Conservation (phyloP, 2,329 filamentous ascomycete species). For the Blastomyces parvus region DNA sequence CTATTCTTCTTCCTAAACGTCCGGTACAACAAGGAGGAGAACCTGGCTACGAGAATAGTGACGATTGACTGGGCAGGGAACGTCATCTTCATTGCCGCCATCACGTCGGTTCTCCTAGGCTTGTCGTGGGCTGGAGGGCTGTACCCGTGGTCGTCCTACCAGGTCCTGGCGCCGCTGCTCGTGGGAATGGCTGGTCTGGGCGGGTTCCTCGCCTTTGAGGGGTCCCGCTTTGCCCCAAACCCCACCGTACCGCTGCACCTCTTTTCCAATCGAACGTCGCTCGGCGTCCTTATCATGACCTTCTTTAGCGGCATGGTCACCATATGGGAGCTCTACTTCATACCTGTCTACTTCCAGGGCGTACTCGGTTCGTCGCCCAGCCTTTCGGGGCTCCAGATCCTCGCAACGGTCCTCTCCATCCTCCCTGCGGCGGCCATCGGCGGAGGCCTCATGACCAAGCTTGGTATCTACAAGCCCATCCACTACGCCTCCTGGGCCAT, state of each 20-base stretch:
- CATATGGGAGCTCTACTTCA: constrained; percentile 32
- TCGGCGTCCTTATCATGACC: constrained; percentile 24
- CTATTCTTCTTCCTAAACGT: constrained; percentile 38
- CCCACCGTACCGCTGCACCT: constrained; percentile 33
- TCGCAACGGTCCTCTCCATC: constrained; percentile 15
- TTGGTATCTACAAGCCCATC: constrained; percentile 23
- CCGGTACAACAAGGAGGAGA: constrained; percentile 15
- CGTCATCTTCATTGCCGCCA: constrained; percentile 24
- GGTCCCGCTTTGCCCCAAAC: constrained; percentile 22
- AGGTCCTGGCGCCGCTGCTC: constrained; percentile 38
- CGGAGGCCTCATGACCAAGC: constrained; percentile 23
- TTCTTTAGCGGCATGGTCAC: constrained; percentile 31
- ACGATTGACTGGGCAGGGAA: constrained; percentile 37
- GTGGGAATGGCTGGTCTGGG: constrained; percentile 35
- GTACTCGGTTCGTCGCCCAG: constrained; percentile 27
- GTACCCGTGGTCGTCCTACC: constrained; percentile 25
- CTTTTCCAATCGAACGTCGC: constrained; percentile 33
- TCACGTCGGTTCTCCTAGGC: constrained; percentile 24
- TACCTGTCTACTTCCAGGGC: constrained; percentile 38
- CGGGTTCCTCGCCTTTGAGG: constrained; percentile 20
- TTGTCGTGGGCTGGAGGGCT: constrained; percentile 29
- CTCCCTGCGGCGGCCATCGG: constrained; percentile 19
- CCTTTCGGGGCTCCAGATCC: constrained; percentile 20
- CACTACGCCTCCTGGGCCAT: constrained; percentile 33
- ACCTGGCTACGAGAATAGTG: constrained; percentile 25